Evolutionary conservation across 75 land plant species (phyloP), one percentile per base, ranked within the genome.

Genomic region (Isoetes taiwanensis): DNA sequence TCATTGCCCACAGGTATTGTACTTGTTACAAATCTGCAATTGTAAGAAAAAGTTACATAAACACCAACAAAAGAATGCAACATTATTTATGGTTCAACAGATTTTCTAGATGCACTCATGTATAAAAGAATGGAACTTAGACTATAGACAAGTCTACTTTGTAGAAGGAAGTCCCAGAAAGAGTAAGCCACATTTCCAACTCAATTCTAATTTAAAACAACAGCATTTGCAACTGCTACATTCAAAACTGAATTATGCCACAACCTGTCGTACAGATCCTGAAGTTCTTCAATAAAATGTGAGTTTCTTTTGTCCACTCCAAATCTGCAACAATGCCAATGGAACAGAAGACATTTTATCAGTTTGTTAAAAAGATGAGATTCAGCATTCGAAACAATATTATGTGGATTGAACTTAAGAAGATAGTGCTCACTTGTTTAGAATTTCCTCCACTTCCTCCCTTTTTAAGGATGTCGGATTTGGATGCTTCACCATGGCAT

Each of bases 281-380:
- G 68, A 8, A 93, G 79, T 76, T 84, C 95, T 0, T 73, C 72
- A 66, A 61, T 80, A 52, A 86, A 90, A 12, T 81, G 73, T 25
- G 79, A 85, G 56, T 93, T 73, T 32, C 80, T 80, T 60, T 77
- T 81, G 78, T 78, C 81, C n/a, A 93, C 83, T 8, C 95, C 98
- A 71, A 65, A 91, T 46, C 97, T 90, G 72, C 52, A 48, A 69
- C n/a, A n/a, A n/a, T n/a, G n/a, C n/a, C n/a, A 33, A 53, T 17
- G 37, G 26, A 59, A 50, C 55, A 32, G 24, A 6, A 9, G 17
- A 10, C n/a, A 16, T 9, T 9, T 21, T 16, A 21, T 21, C 17
- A 37, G 39, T 14, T 37, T 37, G 12, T 37, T 14, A 32, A 1
- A 42, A 56, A 40, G 19, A 40, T 56, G 5, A 20, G 35, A 38